Evolutionary conservation across 2,329 filamentous ascomycete species (phyloP).

Genomic region (Cladophialophora yegresii): DNA sequence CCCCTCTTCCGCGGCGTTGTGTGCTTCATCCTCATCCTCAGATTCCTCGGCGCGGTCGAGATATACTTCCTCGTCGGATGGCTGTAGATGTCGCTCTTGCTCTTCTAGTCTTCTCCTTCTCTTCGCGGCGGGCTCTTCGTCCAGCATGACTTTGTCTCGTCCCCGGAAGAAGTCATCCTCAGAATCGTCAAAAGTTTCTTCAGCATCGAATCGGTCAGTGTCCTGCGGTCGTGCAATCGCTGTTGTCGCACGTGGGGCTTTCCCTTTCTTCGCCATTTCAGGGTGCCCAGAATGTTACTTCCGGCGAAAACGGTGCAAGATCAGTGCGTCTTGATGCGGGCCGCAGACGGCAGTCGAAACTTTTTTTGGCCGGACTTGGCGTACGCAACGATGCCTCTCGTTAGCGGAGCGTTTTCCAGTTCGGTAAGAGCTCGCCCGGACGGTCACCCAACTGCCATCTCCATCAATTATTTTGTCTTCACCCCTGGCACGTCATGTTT

Average conservation of each 20-base stretch:
- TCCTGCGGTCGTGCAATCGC: slow-evolving; percentile 10
- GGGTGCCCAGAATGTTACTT: neutral
- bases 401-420: neutral
- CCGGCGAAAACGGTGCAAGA: neutral
- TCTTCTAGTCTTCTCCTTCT: slow-evolving; percentile 70
- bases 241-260: slow-evolving; percentile 56
- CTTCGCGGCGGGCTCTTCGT: slow-evolving; percentile 78
- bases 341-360: slow-evolving; percentile 14
- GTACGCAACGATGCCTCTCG: slow-evolving; percentile 3
- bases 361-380: slow-evolving; percentile 26
- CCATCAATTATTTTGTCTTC: neutral
- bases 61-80: slow-evolving; percentile 64
- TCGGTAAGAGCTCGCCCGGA: neutral
- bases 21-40: slow-evolving; percentile 55
- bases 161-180: slow-evolving; percentile 92
- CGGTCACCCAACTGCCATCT: neutral
- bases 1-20: slow-evolving; percentile 61
- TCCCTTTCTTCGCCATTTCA: slow-evolving; percentile 64
- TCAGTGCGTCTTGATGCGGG: neutral
- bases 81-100: slow-evolving; percentile 57
- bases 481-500: slow-evolving; percentile 2
- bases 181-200: slow-evolving; percentile 84
- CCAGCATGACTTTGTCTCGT: slow-evolving; percentile 80
- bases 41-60: slow-evolving; percentile 48
- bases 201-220: slow-evolving; percentile 43